These are phyloP conservation scores for Arthroderma sp. DNA, from an alignment of 2,329 filamentous ascomycete species.

Conservation along the genomic window DNA sequence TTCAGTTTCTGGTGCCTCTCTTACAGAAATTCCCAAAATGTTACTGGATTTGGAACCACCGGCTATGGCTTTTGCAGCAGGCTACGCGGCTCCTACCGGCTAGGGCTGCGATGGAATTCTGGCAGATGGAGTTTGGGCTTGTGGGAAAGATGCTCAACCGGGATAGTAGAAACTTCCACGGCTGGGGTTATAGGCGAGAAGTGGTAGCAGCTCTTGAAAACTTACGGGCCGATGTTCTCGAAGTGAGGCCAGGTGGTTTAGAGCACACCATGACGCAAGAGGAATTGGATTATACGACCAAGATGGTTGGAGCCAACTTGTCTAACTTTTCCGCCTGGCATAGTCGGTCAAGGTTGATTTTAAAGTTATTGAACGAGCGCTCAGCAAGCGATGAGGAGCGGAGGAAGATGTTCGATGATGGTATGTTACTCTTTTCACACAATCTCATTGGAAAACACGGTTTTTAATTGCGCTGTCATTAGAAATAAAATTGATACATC, in stretches of 20 bases:
- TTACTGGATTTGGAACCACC: conserved; percentile 99
- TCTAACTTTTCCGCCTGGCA: conserved; percentile 99
- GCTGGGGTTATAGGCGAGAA: conserved; percentile 79
- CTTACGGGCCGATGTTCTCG: conserved; percentile 12
- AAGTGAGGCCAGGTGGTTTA: conserved; percentile 22
- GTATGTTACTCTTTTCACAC: conserved; percentile 28
- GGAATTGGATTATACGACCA: conserved; percentile 82
- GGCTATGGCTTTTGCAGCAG: conserved; percentile 68
- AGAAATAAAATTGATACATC: conserved; percentile 64
- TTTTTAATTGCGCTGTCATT: conserved; percentile 2
- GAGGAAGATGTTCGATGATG: conserved; percentile 56
- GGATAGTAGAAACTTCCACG: conserved; percentile 89
- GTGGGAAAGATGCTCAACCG: conserved; percentile 76
- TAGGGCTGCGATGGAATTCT: conserved; percentile 49
- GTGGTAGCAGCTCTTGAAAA: conserved; percentile 65
- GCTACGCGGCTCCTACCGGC: conserved; percentile 51
- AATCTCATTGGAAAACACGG: background rate
- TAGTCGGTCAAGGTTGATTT: conserved; percentile 70
- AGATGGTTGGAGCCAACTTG: conserved; percentile 71
- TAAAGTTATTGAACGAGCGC: conserved; percentile 59
- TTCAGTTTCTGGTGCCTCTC: conserved; percentile 71
- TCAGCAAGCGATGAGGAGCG: conserved; percentile 50
- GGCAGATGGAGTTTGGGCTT: conserved; percentile 71
- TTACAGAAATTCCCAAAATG: conserved; percentile 84
- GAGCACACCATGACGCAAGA: conserved; percentile 55